Evolutionary conservation across 2,329 filamentous ascomycete species (phyloP).

Genomic region (Cylindrodendrum hubeiense): DNA sequence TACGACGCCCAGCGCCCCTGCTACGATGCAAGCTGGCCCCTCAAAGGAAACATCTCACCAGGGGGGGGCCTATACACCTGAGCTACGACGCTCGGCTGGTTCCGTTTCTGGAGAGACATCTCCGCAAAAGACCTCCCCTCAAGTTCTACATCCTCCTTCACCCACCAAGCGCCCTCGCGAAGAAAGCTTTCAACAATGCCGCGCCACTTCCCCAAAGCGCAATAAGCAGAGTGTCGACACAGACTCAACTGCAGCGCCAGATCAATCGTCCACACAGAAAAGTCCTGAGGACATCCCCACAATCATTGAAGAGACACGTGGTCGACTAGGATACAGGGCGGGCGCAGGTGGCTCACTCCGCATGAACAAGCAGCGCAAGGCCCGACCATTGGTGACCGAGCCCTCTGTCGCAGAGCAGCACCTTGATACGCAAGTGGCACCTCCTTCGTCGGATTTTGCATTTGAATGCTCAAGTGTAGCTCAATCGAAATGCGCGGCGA

Average conservation of each 20-base stretch:
- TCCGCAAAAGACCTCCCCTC: background rate
- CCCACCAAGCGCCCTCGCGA: conserved; percentile 31
- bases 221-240: conserved; percentile 22
- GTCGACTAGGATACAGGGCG: conserved; percentile 40
- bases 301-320: conserved; percentile 24
- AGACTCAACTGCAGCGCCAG: background rate
- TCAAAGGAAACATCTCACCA: background rate
- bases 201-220: conserved; percentile 26
- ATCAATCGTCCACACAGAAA: background rate
- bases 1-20: background rate
- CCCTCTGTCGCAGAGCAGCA: conserved; percentile 32
- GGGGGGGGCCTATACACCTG: background rate
- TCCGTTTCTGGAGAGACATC: background rate
- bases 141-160: conserved; percentile 1
- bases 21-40: background rate
- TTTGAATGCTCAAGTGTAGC: conserved; percentile 20
- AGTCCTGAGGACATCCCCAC: conserved; percentile 17
- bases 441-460: conserved; percentile 30
- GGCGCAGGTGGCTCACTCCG: conserved; percentile 51
- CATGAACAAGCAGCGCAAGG: conserved; percentile 47
- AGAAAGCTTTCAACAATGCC: conserved; percentile 16
- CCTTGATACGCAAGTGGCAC: conserved; percentile 12
- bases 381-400: conserved; percentile 30
- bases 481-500: background rate
- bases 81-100: background rate